Base-by-base conservation (phyloP, 1,139 yeast species). In the Taphrina confusa region DNA sequence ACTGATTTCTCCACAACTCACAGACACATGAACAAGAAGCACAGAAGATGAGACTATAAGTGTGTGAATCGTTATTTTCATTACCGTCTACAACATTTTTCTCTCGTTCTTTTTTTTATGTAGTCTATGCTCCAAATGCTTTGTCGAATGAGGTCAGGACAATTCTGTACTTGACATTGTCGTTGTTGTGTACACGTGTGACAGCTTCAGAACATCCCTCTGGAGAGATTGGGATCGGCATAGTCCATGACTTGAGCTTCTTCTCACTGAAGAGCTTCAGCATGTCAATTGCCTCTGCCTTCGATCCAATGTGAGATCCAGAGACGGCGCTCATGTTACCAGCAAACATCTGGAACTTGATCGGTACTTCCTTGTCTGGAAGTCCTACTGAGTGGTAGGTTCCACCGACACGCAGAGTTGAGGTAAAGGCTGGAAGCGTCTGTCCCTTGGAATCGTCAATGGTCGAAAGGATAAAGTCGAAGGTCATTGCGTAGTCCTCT, bases 91-190 rank as follows among this genome's bases (percentile, higher is more conserved):
- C 11, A 42, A 12, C n/a, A n/a, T n/a, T n/a, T 9, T 39, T 22
- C 23, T 12, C 16, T 39, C 27, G 16, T 18, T 14, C 20, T 1
- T 14, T 30, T 18, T 46, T 12, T 5, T 37, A 18, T 16, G 22
- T 25, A n/a, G n/a, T 37, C 25, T 40, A 30, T 18, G 39, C 47
- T 36, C 58, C 60, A 39, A 65, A 63, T 36, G 56, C 67, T 69
- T 80, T 75, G 64, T 81, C 82, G 69, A 75, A 80, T 27, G 80
- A 83, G 59, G 81, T 79, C 67, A 84, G 74, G 8, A 83, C 84
- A 68, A 82, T 79, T 75, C 89, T 80, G 71, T 83, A 85, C 66
- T 80, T 79, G 61, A 82, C 85, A 64, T 83, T 46, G 23, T 46
- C 84, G 67, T 83, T 82, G 77, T 77, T 50, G 44, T 61, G 57